Base-by-base conservation (phyloP, 768 basidiomycete species). In the Infundibulicybe gibba region DNA sequence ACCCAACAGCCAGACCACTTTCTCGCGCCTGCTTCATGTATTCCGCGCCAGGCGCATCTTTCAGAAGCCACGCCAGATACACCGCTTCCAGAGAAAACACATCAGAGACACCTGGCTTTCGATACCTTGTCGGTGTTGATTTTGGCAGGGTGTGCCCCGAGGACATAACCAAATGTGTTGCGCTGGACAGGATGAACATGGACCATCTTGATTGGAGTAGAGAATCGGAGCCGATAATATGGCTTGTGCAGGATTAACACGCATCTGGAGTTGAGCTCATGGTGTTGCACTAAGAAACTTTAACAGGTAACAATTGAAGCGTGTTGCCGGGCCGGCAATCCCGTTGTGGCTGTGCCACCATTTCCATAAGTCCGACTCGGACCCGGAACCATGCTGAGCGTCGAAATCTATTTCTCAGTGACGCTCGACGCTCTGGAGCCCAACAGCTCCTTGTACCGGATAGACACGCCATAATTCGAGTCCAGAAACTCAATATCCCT, bases 1-100 rank as follows among this genome's bases (percentile, higher is more conserved):
- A 77, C 0, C 86, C 85, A 33, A 82, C 76, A 2, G 80, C 72
- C 25, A 93, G 67, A 1, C 90, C 87, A 37, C 75, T 75, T 57
- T 88, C 87, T 45, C 90, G 74, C 2, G 86, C 85, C 56, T 88
- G 84, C 60, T 85, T 87, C 80, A 95, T 83, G 67, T 98, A 98
- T 53, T 94, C 91, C 13, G 86, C 88, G 25, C 83, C 81, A 0
- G 81, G 72, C 0, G 81, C 79, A 60, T 90, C 88, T 40, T 80
- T 72, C 30, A 87, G 73, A 3, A 83, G 68, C 87, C 86, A 98
- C 21, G 87, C 85, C n/a, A 94, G 73, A 55, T 89, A 86, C 8
- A 98, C 72, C 1, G 91, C 87, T 44, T 89, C 87, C 12, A 94
- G 65, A 9, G 87, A 76, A 64, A 87, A 91, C 53, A 87, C 86